Evolutionary conservation across 257 asterid genomes (phyloP).

Genomic region (Lithospermum erythrorhizon): DNA sequence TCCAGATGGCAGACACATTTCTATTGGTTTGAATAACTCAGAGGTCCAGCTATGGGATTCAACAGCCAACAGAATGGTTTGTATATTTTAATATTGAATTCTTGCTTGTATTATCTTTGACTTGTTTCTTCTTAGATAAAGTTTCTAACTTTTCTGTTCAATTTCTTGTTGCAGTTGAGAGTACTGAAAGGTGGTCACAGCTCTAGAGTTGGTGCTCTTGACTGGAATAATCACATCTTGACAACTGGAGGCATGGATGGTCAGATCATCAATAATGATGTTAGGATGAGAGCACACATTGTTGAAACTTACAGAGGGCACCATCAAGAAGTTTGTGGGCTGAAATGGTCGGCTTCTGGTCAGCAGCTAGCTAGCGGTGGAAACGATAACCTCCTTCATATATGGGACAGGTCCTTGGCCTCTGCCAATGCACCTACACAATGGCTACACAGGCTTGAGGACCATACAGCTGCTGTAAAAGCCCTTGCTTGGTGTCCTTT

Average conservation of each 20-base stretch:
- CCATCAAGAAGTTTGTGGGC: slow-evolving; percentile 90
- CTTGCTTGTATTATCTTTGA: neutral
- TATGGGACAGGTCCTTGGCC: slow-evolving; percentile 79
- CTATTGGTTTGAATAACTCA: slow-evolving; percentile 75
- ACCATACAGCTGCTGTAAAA: slow-evolving; percentile 86
- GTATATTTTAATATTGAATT: neutral
- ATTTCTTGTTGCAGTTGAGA: slow-evolving; percentile 47
- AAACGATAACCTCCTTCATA: slow-evolving; percentile 79
- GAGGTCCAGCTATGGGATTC: slow-evolving; percentile 95
- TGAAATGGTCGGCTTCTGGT: slow-evolving; percentile 90
- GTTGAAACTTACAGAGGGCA: slow-evolving; percentile 75
- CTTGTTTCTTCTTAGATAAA: neutral
- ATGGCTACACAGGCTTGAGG: slow-evolving; percentile 88
- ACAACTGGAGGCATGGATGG: slow-evolving; percentile 98
- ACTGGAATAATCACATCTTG: slow-evolving; percentile 82
- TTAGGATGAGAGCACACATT: slow-evolving; percentile 52
- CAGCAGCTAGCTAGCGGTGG: slow-evolving; percentile 94
- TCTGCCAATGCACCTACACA: slow-evolving; percentile 52
- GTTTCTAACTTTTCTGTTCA: slow-evolving; percentile 1
- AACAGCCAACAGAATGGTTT: slow-evolving; percentile 57
- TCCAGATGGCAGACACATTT: slow-evolving; percentile 77
- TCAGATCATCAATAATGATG: slow-evolving; percentile 71
- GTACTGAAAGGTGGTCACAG: slow-evolving; percentile 66
- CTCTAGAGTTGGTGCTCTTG: slow-evolving; percentile 70
- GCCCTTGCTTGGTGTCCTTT: slow-evolving; percentile 99